These are phyloP conservation scores for Azolla pinnata DNA, from an alignment of 75 land plant genomes.

Conservation along the genomic window DNA sequence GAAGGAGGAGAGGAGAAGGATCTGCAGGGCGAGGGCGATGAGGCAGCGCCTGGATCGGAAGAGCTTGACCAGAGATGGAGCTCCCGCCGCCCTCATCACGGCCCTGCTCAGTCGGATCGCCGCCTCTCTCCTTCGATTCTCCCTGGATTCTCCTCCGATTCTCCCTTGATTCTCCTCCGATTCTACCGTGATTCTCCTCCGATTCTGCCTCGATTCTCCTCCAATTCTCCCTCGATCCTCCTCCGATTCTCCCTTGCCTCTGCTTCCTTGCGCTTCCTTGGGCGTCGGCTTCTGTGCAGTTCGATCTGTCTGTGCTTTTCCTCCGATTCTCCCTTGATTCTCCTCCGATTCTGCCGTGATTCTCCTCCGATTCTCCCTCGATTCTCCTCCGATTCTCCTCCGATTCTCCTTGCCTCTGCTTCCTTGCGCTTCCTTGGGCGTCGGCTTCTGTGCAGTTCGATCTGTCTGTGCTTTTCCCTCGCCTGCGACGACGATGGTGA, in stretches of 20 bases:
- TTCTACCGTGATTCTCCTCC: not conserved
- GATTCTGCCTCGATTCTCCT: too few species aligned
- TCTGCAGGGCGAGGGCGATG: not conserved
- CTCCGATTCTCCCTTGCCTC: not conserved
- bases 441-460: not conserved
- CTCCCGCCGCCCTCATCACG: not conserved
- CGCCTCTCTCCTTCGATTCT: not conserved
- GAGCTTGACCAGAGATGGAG: constrained; percentile 3
- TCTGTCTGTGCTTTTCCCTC: not conserved
- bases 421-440: not conserved
- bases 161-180: not conserved
- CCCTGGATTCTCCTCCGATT: not conserved
- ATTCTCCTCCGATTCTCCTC: not conserved
- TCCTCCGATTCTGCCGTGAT: not conserved
- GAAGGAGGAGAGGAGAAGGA: not conserved
- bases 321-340: not conserved
- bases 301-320: not conserved
- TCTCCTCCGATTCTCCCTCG: not conserved
- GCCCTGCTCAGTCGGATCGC: not conserved
- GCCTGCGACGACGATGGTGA: not conserved
- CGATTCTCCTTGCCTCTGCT: not conserved
- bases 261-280: not conserved
- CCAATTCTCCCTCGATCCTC: too few species aligned
- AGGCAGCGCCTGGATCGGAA: not conserved
- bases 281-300: not conserved